Percentiles rank a stretch among this genome's conserved stretches.
Conservation (phyloP, 148 eudicot genomes). For the Silene conica region DNA sequence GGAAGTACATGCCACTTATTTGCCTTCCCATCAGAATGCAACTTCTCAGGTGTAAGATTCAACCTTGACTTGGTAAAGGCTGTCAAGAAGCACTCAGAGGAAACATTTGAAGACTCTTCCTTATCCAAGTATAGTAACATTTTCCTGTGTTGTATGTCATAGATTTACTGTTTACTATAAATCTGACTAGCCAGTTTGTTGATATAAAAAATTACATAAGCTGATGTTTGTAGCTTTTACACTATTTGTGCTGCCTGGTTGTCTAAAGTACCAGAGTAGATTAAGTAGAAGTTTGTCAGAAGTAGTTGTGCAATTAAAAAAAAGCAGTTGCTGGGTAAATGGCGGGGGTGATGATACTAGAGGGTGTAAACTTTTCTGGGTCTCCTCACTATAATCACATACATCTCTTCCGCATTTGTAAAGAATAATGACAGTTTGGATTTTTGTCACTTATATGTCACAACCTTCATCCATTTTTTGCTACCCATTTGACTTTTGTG, state of each 20-base stretch:
- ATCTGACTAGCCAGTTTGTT: constrained; percentile 1
- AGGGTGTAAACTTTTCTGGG: constrained; percentile 1
- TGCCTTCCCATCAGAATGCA: constrained; percentile 99
- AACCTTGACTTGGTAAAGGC: constrained; percentile 64
- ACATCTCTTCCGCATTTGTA: neutral
- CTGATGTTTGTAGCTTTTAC: neutral
- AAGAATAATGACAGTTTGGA: neutral
- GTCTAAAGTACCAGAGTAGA: neutral
- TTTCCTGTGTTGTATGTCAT: neutral
- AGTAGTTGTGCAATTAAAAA: neutral
- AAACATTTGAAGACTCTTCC: constrained; percentile 44
- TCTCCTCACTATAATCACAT: neutral
- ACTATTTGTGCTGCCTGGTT: neutral
- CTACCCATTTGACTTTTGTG: neutral
- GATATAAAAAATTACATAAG: neutral
- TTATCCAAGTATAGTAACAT: constrained; percentile 46
- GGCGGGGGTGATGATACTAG: neutral
- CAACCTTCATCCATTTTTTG: neutral
- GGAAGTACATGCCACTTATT: constrained; percentile 66
- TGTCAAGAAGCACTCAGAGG: constrained; percentile 53
- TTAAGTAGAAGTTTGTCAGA: neutral
- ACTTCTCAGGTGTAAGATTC: constrained; percentile 81
- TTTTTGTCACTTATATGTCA: neutral
- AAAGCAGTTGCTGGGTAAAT: neutral
- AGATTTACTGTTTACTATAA: neutral